phyloP scores from a whole-genome alignment of 257 asterid genomes.

The Solanum tacnaense region DNA sequence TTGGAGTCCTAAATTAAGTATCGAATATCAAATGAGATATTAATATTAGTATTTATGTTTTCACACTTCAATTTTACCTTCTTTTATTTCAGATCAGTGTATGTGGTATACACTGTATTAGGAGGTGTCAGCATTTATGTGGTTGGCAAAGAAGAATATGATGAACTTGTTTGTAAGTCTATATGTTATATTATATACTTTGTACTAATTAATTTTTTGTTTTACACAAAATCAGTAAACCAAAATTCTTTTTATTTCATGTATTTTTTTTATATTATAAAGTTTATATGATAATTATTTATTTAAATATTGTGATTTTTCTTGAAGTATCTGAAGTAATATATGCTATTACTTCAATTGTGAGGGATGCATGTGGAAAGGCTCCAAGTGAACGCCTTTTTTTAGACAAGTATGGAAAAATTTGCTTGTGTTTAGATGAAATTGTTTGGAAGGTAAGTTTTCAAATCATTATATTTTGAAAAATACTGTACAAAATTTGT shows the following conservation, averaged over 20 bases:
- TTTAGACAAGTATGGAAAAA: conserved; percentile 92
- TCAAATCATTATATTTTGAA: background rate
- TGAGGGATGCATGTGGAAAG: conserved; percentile 93
- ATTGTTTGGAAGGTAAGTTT: conserved; percentile 77
- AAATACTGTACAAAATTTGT: too few species aligned
- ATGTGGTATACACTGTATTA: conserved; percentile 83
- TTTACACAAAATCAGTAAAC: background rate
- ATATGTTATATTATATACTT: background rate
- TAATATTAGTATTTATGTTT: too few species aligned
- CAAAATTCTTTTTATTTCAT: background rate
- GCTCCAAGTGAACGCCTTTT: conserved; percentile 89
- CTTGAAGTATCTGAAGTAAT: conserved; percentile 74
- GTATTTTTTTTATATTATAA: background rate
- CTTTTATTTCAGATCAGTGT: conserved; percentile 57
- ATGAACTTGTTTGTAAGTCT: conserved; percentile 83
- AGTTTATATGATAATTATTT: background rate
- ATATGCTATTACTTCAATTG: conserved; percentile 69
- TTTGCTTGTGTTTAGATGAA: conserved; percentile 96
- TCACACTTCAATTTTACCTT: background rate
- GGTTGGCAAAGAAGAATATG: conserved; percentile 97
- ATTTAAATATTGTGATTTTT: background rate
- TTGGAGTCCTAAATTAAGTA: background rate
- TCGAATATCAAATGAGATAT: fast-evolving
- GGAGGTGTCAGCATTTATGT: conserved; percentile 84
- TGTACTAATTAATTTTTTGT: background rate